These are phyloP conservation scores for Miamiensis avidus DNA, from an alignment of 169 alveolate species.

Conservation along the genomic window DNA sequence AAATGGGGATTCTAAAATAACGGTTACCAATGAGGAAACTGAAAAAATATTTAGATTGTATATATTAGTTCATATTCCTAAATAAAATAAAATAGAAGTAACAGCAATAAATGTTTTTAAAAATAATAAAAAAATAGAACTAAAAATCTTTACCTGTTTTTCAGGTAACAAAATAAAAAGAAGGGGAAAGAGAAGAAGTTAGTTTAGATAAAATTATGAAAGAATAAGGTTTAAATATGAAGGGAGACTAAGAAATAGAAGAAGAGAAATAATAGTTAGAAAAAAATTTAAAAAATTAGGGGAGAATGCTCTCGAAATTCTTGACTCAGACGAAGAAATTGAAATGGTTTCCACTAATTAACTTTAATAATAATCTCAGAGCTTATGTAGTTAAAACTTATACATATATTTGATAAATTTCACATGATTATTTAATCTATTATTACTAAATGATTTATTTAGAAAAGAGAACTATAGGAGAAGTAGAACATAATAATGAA, in stretches of 20 bases:
- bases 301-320: not conserved
- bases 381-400: no score
- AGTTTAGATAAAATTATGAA: not conserved
- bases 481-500: no score
- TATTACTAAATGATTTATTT: no score
- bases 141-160: no score
- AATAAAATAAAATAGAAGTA: not conserved
- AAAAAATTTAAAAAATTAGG: no score
- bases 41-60: not conserved
- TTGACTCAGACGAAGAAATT: not conserved
- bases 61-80: not conserved
- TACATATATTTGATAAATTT: no score
- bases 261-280: not conserved
- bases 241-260: not conserved
- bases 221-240: not conserved
- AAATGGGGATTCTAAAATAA: constrained; percentile 7
- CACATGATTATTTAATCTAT: no score
- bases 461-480: no score
- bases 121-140: not conserved
- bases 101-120: no score
- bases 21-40: constrained; percentile 15
- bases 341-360: no score
- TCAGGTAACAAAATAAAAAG: no score
- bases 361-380: no score
- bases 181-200: not conserved